Percentiles rank a stretch among this genome's conserved stretches.
phyloP scores from a whole-genome alignment of 139 green algal species.

The Chlorokybus atmophyticus region DNA sequence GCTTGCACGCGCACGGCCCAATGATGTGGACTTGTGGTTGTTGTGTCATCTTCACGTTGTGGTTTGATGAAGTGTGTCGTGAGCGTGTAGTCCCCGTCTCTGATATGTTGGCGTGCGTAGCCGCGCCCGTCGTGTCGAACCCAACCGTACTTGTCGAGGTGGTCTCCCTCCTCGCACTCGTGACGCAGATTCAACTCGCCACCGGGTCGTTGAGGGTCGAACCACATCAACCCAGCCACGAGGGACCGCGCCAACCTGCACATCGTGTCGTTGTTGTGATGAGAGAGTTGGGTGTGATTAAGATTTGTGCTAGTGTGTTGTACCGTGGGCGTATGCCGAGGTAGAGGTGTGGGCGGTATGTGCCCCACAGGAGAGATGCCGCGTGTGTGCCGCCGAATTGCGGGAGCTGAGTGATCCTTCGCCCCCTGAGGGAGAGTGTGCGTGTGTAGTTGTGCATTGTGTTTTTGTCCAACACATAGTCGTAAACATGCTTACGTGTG shows the following conservation, averaged over 20 bases:
- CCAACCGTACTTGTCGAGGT: conserved; percentile 23
- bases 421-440: too few relatives aligned
- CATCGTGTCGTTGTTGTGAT: too few relatives aligned
- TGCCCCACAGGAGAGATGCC: conserved; percentile 68
- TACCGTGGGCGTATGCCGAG: conserved; percentile 42
- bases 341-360: conserved; percentile 76
- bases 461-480: too few relatives aligned
- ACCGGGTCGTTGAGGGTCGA: conserved; percentile 33
- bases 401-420: conserved; percentile 21
- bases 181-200: conserved; percentile 39
- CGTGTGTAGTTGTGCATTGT: too few relatives aligned
- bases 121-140: conserved; percentile 57
- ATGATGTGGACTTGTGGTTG: too few relatives aligned
- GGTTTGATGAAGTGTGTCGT: conserved; percentile 10
- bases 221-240: conserved; percentile 72
- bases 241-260: conserved; percentile 40
- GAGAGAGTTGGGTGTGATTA: too few relatives aligned
- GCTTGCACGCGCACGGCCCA: conserved; percentile 39
- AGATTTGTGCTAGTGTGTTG: too few relatives aligned
- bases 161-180: conserved; percentile 40
- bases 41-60: not conserved
- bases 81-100: conserved; percentile 3
- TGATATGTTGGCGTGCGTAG: conserved; percentile 46
- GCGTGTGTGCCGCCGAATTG: conserved; percentile 34
- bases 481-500: too few relatives aligned